Conservation (phyloP, 768 basidiomycete species). For the Boletus reticulatus region DNA sequence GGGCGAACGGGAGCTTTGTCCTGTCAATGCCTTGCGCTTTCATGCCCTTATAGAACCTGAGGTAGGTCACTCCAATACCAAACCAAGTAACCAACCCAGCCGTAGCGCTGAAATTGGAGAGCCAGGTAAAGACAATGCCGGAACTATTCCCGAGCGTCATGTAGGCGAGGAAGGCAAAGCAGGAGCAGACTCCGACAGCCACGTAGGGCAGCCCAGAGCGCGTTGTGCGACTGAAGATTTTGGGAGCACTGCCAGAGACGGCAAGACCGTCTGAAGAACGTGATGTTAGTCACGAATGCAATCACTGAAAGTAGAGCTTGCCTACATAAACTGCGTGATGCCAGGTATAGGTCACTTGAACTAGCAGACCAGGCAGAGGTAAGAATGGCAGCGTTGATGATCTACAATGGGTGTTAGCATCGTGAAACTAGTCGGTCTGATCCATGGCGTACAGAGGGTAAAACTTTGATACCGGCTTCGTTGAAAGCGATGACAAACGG, state of each 20-base stretch:
- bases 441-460: constrained; percentile 41
- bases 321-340: constrained; percentile 39
- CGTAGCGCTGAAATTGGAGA: constrained; percentile 35
- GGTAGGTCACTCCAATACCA: constrained; percentile 44
- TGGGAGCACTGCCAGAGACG: constrained; percentile 50
- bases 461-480: constrained; percentile 56
- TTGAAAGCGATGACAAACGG: constrained; percentile 60
- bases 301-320: neutral
- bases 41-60: constrained; percentile 47
- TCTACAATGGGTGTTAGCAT: constrained; percentile 5
- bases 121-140: constrained; percentile 44
- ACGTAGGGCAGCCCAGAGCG: constrained; percentile 45
- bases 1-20: constrained; percentile 43
- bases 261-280: constrained; percentile 50
- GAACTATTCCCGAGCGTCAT: constrained; percentile 39
- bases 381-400: constrained; percentile 42
- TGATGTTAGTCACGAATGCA: constrained; percentile 4
- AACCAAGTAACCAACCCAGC: constrained; percentile 45
- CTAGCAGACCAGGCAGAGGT: constrained; percentile 44
- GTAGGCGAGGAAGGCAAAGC: constrained; percentile 39
- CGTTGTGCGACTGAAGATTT: constrained; percentile 43
- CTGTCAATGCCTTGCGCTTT: constrained; percentile 50
- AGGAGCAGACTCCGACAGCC: constrained; percentile 29
- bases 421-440: neutral
- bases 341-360: constrained; percentile 40